Conservation (phyloP, 805 yeast species). For the Candida loeiensis region DNA sequence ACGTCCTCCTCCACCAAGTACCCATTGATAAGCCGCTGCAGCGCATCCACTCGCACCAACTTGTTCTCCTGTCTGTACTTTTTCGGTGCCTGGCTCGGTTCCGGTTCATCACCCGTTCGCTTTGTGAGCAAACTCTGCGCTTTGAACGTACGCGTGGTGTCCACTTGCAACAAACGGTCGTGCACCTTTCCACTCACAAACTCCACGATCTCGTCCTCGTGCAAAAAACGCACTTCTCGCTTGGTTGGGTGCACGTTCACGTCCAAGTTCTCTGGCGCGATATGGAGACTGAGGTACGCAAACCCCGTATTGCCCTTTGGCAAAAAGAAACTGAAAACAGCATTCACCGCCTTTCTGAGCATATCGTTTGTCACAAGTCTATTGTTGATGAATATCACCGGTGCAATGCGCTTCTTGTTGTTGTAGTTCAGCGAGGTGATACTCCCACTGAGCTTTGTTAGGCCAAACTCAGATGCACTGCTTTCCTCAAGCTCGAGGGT, state of each 20-base stretch:
- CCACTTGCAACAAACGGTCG: slow-evolving; percentile 50
- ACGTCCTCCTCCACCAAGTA: slow-evolving; percentile 8
- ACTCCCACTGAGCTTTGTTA: slow-evolving; percentile 52
- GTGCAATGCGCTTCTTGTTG: slow-evolving; percentile 60
- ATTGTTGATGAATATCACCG: slow-evolving; percentile 81
- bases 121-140: slow-evolving; percentile 36
- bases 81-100: slow-evolving; percentile 15
- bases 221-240: slow-evolving; percentile 79
- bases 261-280: slow-evolving; percentile 71
- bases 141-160: slow-evolving; percentile 63
- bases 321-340: slow-evolving; percentile 59
- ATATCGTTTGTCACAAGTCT: slow-evolving; percentile 84
- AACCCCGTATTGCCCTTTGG: slow-evolving; percentile 80
- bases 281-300: slow-evolving; percentile 65
- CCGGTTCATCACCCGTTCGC: slow-evolving; percentile 1
- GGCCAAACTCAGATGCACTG: slow-evolving; percentile 35
- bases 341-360: slow-evolving; percentile 60
- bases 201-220: slow-evolving; percentile 83
- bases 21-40: slow-evolving; percentile 43
- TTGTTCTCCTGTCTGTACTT: slow-evolving; percentile 56
- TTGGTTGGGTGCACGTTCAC: slow-evolving; percentile 97
- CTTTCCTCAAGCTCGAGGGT: slow-evolving; percentile 33
- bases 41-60: slow-evolving; percentile 67
- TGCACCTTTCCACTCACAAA: slow-evolving; percentile 49
- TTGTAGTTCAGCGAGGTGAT: slow-evolving; percentile 69